Base-by-base conservation (phyloP, 305 asterid genomes). In the Fraxinus floribunda region DNA sequence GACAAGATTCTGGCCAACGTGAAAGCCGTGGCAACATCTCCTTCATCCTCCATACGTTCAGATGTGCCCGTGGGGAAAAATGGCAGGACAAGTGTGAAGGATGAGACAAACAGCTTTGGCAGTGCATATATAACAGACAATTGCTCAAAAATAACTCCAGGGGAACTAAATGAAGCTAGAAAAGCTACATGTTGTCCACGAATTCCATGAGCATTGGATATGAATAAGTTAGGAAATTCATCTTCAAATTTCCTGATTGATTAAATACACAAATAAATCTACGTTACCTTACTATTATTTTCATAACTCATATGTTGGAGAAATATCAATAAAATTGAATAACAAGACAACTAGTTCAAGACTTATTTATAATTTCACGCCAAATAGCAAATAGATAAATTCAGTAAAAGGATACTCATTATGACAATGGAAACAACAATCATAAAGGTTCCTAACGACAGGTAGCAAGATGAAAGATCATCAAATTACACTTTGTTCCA, bases 11-110 rank as follows among this genome's bases (percentile, higher is more conserved):
- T 90, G n/a, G 98, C 98, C 16, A 96, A 92, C 0, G 98, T 93
- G 84, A 96, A 92, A 52, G 99, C 99, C 9, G 98, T 97, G 68
- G 99, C 99, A 75, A 97, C 94, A 86, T 97, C 99, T 46, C 99
- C 99, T 90, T 97, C 99, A 18, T 94, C 99, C 87, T 97, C 99
- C 99, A 97, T 97, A n/a, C 99, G 94, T 88, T 97, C 99, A 35
- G 97, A 97, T 39, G 99, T 94, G 55, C 98, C 99, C 75, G 99
- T 97, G 4, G 99, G 98, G 85, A 94, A 97, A 88, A 97, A 97
- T 36, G 99, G 99, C 84, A 97, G 94, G 80, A 97, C 98, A 41
- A 97, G 98, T 0, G 98, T 97, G 90, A 97, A 97, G 76, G 98
- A 97, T 36, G 97, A 89, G 62, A 97, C 98, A 77, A 94, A 97